These are phyloP conservation scores for Apiospora saccharicola DNA, from an alignment of 2,329 filamentous ascomycete genomes.

Conservation along the genomic window DNA sequence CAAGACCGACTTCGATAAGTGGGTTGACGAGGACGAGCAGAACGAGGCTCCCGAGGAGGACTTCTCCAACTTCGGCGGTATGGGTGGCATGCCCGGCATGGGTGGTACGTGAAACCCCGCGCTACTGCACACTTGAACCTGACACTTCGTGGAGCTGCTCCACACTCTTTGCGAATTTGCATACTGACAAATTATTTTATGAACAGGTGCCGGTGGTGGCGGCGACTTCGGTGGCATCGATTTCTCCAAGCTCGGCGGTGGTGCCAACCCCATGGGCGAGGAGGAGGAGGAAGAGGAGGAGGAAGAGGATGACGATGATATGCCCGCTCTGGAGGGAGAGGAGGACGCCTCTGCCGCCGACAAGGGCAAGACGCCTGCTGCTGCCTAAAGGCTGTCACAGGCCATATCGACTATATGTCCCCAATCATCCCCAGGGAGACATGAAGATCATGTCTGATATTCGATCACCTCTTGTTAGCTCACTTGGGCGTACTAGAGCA, in stretches of 20 bases:
- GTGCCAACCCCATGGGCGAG: conserved; percentile 45
- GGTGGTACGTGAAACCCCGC: conserved; percentile 33
- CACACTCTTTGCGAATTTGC: neutral
- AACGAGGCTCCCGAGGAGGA: conserved; percentile 88
- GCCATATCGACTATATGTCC: conserved; percentile 31
- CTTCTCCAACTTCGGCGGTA: conserved; percentile 70
- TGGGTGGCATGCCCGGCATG: conserved; percentile 63
- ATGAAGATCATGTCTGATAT: conserved; percentile 29
- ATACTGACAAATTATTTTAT: conserved; percentile 31
- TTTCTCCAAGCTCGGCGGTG: conserved; percentile 87
- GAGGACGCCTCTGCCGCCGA: conserved; percentile 52
- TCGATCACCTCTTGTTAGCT: conserved; percentile 27
- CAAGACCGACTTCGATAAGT: conserved; percentile 99
- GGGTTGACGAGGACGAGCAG: conserved; percentile 99
- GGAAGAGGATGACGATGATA: conserved; percentile 71
- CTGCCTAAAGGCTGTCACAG: conserved; percentile 19
- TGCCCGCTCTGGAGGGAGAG: conserved; percentile 80
- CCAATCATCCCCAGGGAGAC: conserved; percentile 17
- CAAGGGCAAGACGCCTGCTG: conserved; percentile 39
- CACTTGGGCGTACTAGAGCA: conserved; percentile 27
- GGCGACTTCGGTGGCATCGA: conserved; percentile 88
- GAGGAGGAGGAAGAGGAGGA: conserved; percentile 57
- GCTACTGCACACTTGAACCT: neutral
- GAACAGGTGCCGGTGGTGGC: conserved; percentile 52
- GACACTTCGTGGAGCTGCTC: neutral